Conservation (phyloP, 2,329 filamentous ascomycete species). For the Drechslerella dactyloides region DNA sequence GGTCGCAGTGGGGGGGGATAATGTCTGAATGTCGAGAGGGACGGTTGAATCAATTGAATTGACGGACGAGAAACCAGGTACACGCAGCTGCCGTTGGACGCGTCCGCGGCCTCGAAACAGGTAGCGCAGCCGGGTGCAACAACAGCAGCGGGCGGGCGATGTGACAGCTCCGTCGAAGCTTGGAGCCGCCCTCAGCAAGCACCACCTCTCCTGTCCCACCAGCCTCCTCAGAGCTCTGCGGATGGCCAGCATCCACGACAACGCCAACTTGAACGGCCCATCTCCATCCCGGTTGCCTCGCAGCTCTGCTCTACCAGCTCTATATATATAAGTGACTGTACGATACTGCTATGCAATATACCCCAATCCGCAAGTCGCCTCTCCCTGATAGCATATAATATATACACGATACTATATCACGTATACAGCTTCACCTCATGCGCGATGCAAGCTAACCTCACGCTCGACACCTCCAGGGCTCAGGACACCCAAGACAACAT, state of each 20-base stretch:
- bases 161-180: constrained; percentile 6
- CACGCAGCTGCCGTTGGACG: background rate
- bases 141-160: background rate
- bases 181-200: background rate
- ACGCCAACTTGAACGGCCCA: background rate
- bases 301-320: too few relatives aligned
- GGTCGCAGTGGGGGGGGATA: background rate
- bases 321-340: background rate
- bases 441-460: constrained; percentile 4
- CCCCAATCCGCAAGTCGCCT: background rate
- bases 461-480: background rate
- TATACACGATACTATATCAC: background rate
- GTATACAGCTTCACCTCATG: constrained; percentile 9
- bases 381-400: background rate
- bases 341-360: background rate
- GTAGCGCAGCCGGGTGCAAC: constrained; percentile 2
- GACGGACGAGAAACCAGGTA: background rate
- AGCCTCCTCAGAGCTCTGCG: background rate
- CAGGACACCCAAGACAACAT: constrained; percentile 40
- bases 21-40: background rate
- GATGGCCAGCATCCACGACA: constrained; percentile 1
- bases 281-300: background rate
- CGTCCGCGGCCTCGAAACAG: background rate
- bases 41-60: constrained; percentile 3
- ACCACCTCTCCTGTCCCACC: background rate